These are phyloP conservation scores for Candida incommunis DNA, from an alignment of 805 yeast species.

Conservation along the genomic window DNA sequence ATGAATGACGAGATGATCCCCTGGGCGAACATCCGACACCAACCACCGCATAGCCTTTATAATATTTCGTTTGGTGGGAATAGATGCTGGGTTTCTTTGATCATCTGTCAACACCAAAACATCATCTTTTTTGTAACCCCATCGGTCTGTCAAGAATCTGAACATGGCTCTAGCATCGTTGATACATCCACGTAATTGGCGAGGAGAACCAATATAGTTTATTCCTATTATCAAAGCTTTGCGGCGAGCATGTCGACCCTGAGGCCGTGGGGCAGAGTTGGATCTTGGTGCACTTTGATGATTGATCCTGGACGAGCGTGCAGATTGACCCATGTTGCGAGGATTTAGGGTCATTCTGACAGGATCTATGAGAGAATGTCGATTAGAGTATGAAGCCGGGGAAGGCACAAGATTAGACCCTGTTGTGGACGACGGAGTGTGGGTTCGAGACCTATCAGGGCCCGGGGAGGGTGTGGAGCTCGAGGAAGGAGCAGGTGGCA, in stretches of 20 bases:
- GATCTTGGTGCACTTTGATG: too few species aligned
- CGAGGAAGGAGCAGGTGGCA: too few species aligned
- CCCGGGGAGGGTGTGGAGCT: too few species aligned
- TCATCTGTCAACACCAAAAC: constrained; percentile 24
- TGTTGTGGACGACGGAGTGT: neutral
- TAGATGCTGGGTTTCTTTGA: constrained; percentile 18
- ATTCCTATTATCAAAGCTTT: constrained; percentile 64
- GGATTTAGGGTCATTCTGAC: too few species aligned
- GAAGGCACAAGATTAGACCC: too few species aligned
- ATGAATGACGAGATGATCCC: constrained; percentile 63
- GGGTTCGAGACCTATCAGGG: neutral
- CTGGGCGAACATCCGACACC: constrained; percentile 50
- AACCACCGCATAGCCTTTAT: constrained; percentile 67
- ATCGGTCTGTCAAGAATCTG: constrained; percentile 26
- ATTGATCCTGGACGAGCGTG: too few species aligned
- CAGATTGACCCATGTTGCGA: too few species aligned
- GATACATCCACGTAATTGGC: constrained; percentile 56
- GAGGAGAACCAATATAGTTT: constrained; percentile 50
- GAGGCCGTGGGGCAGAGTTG: too few species aligned
- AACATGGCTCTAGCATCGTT: constrained; percentile 40
- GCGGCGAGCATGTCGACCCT: constrained; percentile 21
- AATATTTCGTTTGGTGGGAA: constrained; percentile 56
- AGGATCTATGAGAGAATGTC: too few species aligned
- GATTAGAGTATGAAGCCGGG: too few species aligned
- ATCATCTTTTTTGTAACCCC: constrained; percentile 18